Conservation (phyloP, 805 yeast genomes). For the Candida coleopterorum region DNA sequence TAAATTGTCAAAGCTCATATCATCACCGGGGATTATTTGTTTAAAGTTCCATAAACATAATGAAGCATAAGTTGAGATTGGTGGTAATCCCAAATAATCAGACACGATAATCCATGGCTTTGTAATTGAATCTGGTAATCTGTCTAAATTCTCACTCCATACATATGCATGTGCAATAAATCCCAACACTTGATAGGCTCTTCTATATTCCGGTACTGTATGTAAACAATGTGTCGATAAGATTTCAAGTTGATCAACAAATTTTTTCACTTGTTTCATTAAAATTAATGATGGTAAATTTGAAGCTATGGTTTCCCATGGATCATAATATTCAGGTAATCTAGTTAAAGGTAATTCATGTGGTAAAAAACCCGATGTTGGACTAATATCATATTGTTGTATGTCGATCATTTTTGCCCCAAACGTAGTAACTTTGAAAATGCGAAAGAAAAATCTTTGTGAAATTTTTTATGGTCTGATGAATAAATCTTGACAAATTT, state of each 20-base stretch:
- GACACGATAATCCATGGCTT: constrained; percentile 62
- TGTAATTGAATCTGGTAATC: constrained; percentile 64
- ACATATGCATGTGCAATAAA: constrained; percentile 85
- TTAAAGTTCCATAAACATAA: constrained; percentile 85
- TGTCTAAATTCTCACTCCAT: constrained; percentile 70
- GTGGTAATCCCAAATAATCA: constrained; percentile 67
- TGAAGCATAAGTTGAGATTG: constrained; percentile 84
- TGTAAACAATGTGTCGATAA: constrained; percentile 45
- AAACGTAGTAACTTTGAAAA: constrained; percentile 71
- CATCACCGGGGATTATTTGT: constrained; percentile 45
- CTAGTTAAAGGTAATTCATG: constrained; percentile 53
- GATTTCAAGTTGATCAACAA: constrained; percentile 63
- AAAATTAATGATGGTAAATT: constrained; percentile 71
- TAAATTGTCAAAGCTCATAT: constrained; percentile 56
- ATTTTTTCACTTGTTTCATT: constrained; percentile 53
- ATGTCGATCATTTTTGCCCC: constrained; percentile 43
- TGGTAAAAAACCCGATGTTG: constrained; percentile 76
- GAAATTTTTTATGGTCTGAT: constrained; percentile 56
- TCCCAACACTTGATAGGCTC: constrained; percentile 78
- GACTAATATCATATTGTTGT: constrained; percentile 67
- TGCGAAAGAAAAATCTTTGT: constrained; percentile 58
- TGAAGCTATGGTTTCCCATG: constrained; percentile 72
- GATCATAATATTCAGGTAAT: constrained; percentile 58
- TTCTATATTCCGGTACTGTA: constrained; percentile 51
- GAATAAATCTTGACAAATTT: constrained; percentile 67